These are phyloP conservation scores for Phialocephala sp. DNA, from an alignment of 2,329 filamentous ascomycete species.

Conservation along the genomic window DNA sequence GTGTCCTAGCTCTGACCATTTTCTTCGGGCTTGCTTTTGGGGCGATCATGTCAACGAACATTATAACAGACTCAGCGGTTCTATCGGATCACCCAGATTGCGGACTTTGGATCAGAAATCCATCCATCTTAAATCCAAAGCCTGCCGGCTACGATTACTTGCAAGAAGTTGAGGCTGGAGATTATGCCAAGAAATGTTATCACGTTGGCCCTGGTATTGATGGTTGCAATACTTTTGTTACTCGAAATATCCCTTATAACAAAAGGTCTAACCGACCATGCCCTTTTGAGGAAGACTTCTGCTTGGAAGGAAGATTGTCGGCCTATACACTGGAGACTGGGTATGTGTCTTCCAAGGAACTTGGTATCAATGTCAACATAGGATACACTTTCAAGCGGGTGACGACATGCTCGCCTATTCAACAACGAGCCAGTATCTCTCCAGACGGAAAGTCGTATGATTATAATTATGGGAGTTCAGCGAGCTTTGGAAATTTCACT, in stretches of 20 bases:
- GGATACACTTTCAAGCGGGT: not conserved
- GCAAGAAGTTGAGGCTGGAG: not conserved
- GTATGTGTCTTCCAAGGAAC: not conserved
- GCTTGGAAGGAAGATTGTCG: not conserved
- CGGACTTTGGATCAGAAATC: no score
- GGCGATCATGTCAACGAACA: no score
- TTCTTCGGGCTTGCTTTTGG: no score
- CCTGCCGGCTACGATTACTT: constrained; percentile 5
- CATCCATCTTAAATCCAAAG: no score
- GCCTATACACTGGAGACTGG: not conserved
- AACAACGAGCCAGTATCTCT: not conserved
- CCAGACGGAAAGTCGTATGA: not conserved
- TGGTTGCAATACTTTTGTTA: constrained; percentile 6
- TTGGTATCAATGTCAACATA: constrained; percentile 1
- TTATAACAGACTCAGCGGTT: no score
- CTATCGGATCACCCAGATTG: no score
- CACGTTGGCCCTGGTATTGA: not conserved
- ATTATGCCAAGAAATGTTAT: constrained; percentile 3
- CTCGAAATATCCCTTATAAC: not conserved
- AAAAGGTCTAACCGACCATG: not conserved
- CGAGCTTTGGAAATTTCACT: not conserved
- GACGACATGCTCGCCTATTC: constrained; percentile 14
- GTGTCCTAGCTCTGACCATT: no score
- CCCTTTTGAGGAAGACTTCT: not conserved
- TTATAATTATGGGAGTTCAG: constrained; percentile 16